Evolutionary conservation across 805 yeast species (phyloP).

Genomic region (Kodamaea nitidulidarum): DNA sequence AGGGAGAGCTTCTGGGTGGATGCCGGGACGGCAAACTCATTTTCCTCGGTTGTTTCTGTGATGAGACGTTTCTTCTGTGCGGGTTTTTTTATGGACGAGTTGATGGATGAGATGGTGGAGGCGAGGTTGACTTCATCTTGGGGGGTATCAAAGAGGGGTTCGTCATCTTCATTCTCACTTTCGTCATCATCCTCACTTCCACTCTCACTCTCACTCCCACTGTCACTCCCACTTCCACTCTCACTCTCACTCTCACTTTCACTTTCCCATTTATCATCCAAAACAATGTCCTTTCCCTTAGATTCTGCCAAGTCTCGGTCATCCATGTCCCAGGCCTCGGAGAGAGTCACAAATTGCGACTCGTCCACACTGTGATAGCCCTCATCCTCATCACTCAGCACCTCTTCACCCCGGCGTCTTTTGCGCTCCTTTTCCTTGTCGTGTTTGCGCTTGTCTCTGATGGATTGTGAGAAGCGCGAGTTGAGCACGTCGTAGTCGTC

Average conservation of each 20-base stretch:
- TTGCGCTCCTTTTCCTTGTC: conserved; percentile 28
- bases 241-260: conserved; percentile 27
- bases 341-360: conserved; percentile 64
- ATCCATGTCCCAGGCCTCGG: conserved; percentile 89
- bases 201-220: conserved; percentile 30
- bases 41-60: conserved; percentile 56
- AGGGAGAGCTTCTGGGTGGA: conserved; percentile 49
- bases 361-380: conserved; percentile 78
- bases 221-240: conserved; percentile 21
- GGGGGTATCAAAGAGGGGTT: conserved; percentile 24
- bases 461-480: conserved; percentile 65
- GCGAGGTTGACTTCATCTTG: conserved; percentile 52
- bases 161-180: background rate
- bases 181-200: conserved; percentile 13
- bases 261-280: conserved; percentile 25
- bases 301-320: conserved; percentile 41
- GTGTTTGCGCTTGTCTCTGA: conserved; percentile 51
- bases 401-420: conserved; percentile 20
- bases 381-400: conserved; percentile 29
- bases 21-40: conserved; percentile 66
- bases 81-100: conserved; percentile 32
- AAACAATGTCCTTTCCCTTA: conserved; percentile 22
- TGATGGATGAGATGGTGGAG: conserved; percentile 41
- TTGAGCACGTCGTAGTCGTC: conserved; percentile 61
- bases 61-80: conserved; percentile 46